Conservation (phyloP, 192 early-diverging fungal genomes). For the Coemansia sp. region DNA sequence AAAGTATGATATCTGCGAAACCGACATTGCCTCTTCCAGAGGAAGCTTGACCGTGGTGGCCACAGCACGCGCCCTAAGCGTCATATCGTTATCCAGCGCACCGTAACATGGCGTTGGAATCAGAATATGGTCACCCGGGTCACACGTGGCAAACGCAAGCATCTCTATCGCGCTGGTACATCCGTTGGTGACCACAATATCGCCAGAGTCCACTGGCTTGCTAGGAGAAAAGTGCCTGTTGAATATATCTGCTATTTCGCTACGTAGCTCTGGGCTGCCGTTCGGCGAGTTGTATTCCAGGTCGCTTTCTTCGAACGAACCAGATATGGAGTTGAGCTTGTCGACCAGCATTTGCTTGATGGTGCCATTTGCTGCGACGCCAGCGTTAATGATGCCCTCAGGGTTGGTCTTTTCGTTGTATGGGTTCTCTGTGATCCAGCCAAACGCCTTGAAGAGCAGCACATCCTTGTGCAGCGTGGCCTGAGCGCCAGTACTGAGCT, state of each 20-base stretch:
- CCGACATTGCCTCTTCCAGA: constrained; percentile 40
- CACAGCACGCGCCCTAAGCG: constrained; percentile 54
- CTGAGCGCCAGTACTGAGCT: constrained; percentile 38
- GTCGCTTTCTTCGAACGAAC: constrained; percentile 28
- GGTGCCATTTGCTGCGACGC: constrained; percentile 77
- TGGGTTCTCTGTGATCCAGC: constrained; percentile 27
- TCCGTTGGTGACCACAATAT: constrained; percentile 69
- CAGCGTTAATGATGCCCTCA: constrained; percentile 76
- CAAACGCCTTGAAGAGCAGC: constrained; percentile 28
- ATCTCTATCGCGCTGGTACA: constrained; percentile 67
- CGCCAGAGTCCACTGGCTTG: constrained; percentile 43
- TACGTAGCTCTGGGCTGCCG: constrained; percentile 62
- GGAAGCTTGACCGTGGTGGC: constrained; percentile 58
- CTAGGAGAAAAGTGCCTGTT: constrained; percentile 66
- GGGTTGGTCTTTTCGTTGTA: constrained; percentile 59
- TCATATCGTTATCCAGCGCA: constrained; percentile 68
- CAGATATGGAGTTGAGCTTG: constrained; percentile 49
- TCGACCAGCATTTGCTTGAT: constrained; percentile 58
- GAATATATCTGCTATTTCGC: constrained; percentile 61
- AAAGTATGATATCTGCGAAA: constrained; percentile 57
- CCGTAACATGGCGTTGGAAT: constrained; percentile 79
- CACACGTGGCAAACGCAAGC: constrained; percentile 62
- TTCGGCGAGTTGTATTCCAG: constrained; percentile 53
- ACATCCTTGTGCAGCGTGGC: constrained; percentile 24
- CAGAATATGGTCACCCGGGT: constrained; percentile 74